Evolutionary conservation across 306 rosid genomes (phyloP), one percentile per base, ranked within the genome.

Genomic region (Hippophae gyantsensis): DNA sequence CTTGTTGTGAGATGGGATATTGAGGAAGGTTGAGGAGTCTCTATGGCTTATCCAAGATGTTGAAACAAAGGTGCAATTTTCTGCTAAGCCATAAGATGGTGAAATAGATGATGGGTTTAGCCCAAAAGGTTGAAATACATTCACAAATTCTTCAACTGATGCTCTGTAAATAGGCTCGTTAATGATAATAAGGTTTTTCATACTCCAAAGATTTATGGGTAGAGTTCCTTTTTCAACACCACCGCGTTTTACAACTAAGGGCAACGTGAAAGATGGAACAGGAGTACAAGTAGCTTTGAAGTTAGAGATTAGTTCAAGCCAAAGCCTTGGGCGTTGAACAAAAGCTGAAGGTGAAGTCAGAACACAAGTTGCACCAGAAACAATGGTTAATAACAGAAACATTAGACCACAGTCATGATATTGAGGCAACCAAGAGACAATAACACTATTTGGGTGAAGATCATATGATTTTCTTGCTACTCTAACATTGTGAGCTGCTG

Each of bases 361-460:
- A 23, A 84, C 74, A 42, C 85, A 78, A 0, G 95, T 86, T 1
- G 94, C 84, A 0, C 94, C 97, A 0, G 82, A 80, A 5, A 86
- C 83, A 50, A 90, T 50, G 43, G 88, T 90, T 1, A 86, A 56
- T 13, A 86, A 54, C 57, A 86, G 72, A 76, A 90, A 90, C 95
- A 86, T 75, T 23, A 86, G 94, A 48, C 97, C 97, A 7, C 88
- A 84, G 42, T 86, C 95, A 51, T 86, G 95, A 65, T 82, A 84
- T 47, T 90, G 97, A 13, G 97, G 97, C 9, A 90, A 70, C 97
- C 95, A 90, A 0, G 97, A 90, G 9, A 81, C 86, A 6, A 84
- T 77, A 12, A 74, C 62, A 25, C 81, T 69, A 75, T 77, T 82
- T 3, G 90, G 90, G 50, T 90, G 87, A 48, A 90, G 83, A 69